Base-by-base conservation (phyloP, 164 flowering plant genomes). In the Protea cynaroides region DNA sequence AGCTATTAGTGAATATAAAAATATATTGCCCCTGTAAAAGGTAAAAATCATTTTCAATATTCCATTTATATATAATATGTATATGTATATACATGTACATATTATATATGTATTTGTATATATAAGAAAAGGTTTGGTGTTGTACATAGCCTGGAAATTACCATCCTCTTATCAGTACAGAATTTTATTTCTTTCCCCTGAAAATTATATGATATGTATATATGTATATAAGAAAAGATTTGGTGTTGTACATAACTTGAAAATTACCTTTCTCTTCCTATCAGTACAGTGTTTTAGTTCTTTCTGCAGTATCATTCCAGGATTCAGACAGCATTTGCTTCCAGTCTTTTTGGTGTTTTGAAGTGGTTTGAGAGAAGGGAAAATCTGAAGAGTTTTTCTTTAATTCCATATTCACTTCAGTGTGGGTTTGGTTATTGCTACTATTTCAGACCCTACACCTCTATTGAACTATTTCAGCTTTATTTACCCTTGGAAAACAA, bases 1-100 rank as follows among this genome's bases (percentile, higher is more conserved):
- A 25, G 65, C 75, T 63, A 74, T 82, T 75, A 61, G 59, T 66
- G 66, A 51, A 36, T 63, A 56, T 29, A 13, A 59, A 19, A 25
- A 19, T 37, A 62, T 46, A 64, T 13, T n/a, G 43, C 70, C 58
- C 65, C 17, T 79, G 79, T 80, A 78, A 79, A 79, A 74, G 73
- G 79, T 76, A 79, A 78, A 73, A 71, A 69, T 72, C 71, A 43
- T 69, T 75, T 69, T 29, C 38, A 63, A 64, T 61, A 60, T 61
- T 60, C 69, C 17, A 47, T 47, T 14, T 47, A 47, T 12, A 12
- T 47, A 47, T 12, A 12, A 49, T 14, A 14, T 18, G 2, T 49
- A 44, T 44, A 44, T 44, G 17, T 44, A 7, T 44, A 44, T 44
- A 44, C 8, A 44, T 44, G 8, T 44, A 44, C 68, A 57, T 63